These are phyloP conservation scores for Daldinia bambusicola DNA, from an alignment of 495 filamentous ascomycete species.

Conservation along the genomic window DNA sequence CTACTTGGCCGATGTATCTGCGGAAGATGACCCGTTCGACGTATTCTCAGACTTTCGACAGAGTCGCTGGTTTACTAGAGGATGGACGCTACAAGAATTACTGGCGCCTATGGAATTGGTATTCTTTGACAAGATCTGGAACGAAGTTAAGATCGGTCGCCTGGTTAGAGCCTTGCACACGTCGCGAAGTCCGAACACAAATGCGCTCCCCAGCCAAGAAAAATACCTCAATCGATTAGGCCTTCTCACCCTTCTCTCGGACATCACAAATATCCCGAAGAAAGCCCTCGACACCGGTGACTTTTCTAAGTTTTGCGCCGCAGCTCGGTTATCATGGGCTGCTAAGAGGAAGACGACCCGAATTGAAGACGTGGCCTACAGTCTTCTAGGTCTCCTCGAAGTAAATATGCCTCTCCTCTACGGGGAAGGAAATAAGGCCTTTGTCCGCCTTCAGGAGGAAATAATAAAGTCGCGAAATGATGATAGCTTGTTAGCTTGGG, in stretches of 20 bases:
- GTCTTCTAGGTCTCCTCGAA: conserved; percentile 45
- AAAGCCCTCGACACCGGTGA: conserved; percentile 16
- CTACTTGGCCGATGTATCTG: conserved; percentile 30
- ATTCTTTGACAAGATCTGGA: conserved; percentile 24
- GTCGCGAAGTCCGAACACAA: neutral
- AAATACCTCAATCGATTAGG: conserved; percentile 6
- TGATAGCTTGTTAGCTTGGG: conserved; percentile 41
- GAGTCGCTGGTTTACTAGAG: conserved; percentile 28
- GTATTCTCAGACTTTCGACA: conserved; percentile 18
- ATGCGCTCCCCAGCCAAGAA: neutral
- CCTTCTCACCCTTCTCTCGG: conserved; percentile 19
- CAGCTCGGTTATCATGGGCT: conserved; percentile 23
- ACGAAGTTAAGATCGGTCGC: conserved; percentile 7
- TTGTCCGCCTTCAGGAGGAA: conserved; percentile 43
- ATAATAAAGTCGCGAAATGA: conserved; percentile 40
- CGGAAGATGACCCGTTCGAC: conserved; percentile 15
- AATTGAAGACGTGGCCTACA: conserved; percentile 47
- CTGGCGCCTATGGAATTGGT: conserved; percentile 25
- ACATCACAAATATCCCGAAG: conserved; percentile 27
- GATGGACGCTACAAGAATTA: conserved; percentile 31
- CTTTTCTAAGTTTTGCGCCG: conserved; percentile 23
- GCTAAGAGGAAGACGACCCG: conserved; percentile 37
- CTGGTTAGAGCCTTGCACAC: neutral
- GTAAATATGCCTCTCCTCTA: conserved; percentile 48
- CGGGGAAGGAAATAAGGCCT: conserved; percentile 44